Conservation (phyloP, 805 yeast species). For the Kluyveromyces aestuarii region DNA sequence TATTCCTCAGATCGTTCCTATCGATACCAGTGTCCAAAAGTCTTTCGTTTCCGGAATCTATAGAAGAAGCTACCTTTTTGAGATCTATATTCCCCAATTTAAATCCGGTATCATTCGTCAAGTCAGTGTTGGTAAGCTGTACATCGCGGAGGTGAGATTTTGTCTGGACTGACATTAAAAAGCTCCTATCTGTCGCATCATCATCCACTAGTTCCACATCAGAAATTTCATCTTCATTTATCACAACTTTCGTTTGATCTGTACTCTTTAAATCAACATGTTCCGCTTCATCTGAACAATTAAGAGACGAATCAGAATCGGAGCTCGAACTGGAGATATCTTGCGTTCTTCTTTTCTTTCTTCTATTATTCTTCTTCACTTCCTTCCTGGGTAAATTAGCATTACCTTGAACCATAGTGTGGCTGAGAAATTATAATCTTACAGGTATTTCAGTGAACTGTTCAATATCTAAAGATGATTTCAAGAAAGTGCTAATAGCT, state of each 20-base stretch:
- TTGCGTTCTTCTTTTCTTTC: conserved; percentile 78
- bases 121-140: conserved; percentile 28
- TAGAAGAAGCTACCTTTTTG: conserved; percentile 21
- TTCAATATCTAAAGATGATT: not conserved
- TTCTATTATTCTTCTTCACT: conserved; percentile 38
- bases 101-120: conserved; percentile 22
- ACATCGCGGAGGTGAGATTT: conserved; percentile 15
- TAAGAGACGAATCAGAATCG: conserved; percentile 14
- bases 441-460: not conserved
- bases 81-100: conserved; percentile 21
- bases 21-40: conserved; percentile 7
- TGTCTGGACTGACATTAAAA: conserved; percentile 11
- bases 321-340: conserved; percentile 53
- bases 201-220: conserved; percentile 26
- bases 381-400: conserved; percentile 4
- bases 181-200: conserved; percentile 2
- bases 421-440: no score
- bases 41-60: conserved; percentile 21
- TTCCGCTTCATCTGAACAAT: conserved; percentile 11
- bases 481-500: no score
- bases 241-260: conserved; percentile 4
- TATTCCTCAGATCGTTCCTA: conserved; percentile 33
- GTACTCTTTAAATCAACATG: conserved; percentile 6
- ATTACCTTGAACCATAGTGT: not conserved
- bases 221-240: conserved; percentile 19